A percentile compares a stretch with the other conserved stretches of the same genome.
These are phyloP conservation scores for Beauveria varroae DNA, from an alignment of 2,329 filamentous ascomycete species.

Conservation along the genomic window DNA sequence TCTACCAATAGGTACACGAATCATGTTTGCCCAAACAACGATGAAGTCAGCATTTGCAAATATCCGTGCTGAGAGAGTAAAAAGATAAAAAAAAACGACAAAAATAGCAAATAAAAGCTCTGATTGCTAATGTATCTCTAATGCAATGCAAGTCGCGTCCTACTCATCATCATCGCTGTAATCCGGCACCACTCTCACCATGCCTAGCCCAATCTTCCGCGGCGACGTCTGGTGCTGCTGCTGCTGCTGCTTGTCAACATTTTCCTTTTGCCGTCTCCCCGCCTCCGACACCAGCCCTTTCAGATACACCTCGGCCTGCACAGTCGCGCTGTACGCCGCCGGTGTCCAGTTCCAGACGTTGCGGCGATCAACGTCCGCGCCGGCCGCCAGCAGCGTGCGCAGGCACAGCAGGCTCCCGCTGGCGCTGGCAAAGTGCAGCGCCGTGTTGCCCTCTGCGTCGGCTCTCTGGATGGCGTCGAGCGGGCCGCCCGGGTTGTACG, in stretches of 20 bases:
- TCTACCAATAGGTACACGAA: neutral
- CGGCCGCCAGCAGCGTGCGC: slow-evolving; percentile 68
- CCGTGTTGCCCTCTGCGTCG: slow-evolving; percentile 75
- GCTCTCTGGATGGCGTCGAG: slow-evolving; percentile 45
- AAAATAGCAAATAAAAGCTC: neutral
- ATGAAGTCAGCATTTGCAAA: no score
- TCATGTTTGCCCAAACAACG: neutral
- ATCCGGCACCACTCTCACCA: slow-evolving; percentile 37
- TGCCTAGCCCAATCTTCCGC: slow-evolving; percentile 29
- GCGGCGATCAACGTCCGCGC: slow-evolving; percentile 62
- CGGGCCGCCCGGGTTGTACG: slow-evolving; percentile 49
- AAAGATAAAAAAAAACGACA: neutral
- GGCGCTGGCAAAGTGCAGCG: slow-evolving; percentile 77
- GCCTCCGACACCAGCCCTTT: slow-evolving; percentile 67
- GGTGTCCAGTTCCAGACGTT: slow-evolving; percentile 80
- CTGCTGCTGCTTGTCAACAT: slow-evolving; percentile 31
- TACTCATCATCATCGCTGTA: slow-evolving; percentile 29
- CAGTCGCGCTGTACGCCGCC: slow-evolving; percentile 72
- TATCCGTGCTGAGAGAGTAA: neutral
- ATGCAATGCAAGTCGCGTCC: neutral
- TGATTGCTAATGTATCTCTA: neutral
- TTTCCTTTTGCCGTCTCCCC: slow-evolving; percentile 44
- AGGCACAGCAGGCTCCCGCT: slow-evolving; percentile 74
- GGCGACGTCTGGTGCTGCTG: slow-evolving; percentile 16
- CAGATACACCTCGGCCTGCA: slow-evolving; percentile 79